Percentiles rank a stretch among this genome's conserved stretches.
phyloP scores from a whole-genome alignment of 139 green algal species.

The Diplosphaera chodatii region DNA sequence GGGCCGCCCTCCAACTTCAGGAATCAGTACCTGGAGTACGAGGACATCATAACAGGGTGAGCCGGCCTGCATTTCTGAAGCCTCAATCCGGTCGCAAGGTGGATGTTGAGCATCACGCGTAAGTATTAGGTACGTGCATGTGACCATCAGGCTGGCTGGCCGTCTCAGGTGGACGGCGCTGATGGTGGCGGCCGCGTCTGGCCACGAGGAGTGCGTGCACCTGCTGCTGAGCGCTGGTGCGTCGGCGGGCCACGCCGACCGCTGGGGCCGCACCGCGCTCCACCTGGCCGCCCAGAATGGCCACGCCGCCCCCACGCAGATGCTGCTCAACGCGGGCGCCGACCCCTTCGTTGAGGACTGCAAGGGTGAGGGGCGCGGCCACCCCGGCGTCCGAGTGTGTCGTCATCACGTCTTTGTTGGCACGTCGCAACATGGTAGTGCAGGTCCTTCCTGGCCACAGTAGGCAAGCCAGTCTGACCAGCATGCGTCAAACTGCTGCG shows the following conservation, averaged over 20 bases:
- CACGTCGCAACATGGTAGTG: too few species aligned
- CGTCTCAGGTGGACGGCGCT: background rate
- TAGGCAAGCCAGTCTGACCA: too few species aligned
- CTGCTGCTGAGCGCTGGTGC: background rate
- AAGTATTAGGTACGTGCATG: too few species aligned
- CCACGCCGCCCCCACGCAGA: background rate
- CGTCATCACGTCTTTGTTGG: too few species aligned
- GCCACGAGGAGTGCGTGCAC: background rate
- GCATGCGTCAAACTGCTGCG: too few species aligned
- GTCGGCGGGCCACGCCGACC: background rate
- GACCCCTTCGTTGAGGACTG: background rate
- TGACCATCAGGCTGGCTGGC: background rate
- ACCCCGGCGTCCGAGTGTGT: too few species aligned
- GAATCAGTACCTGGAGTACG: background rate
- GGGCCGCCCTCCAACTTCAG: background rate
- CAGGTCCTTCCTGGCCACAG: too few species aligned
- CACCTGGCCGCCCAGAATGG: background rate
- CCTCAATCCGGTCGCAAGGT: too few species aligned
- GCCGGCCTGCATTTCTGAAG: too few species aligned
- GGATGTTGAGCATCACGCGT: too few species aligned
- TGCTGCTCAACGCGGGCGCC: background rate
- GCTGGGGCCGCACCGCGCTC: background rate
- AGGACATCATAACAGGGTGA: background rate
- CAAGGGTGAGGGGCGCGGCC: too few species aligned
- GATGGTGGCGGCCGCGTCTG: background rate